phyloP scores from a whole-genome alignment of 2,329 filamentous ascomycete genomes.

The Fusarium chaquense region DNA sequence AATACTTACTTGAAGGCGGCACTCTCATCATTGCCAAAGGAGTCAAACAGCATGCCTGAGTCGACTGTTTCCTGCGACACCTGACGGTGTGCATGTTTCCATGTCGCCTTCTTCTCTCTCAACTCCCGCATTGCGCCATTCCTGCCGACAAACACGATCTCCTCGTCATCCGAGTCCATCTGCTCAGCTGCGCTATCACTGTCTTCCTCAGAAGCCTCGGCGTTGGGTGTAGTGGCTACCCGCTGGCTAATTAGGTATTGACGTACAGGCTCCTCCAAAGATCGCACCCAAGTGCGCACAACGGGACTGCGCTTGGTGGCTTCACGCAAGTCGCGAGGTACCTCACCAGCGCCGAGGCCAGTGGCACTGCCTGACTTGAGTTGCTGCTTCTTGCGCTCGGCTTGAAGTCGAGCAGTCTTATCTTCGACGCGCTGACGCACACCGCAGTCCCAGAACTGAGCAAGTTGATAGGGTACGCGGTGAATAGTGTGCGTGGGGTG shows the following conservation, averaged over 20 bases:
- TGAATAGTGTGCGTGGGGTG: conserved; percentile 83
- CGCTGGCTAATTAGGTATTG: conserved; percentile 73
- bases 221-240: conserved; percentile 13
- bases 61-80: conserved; percentile 70
- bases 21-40: conserved; percentile 77
- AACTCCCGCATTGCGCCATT: conserved; percentile 69
- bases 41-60: conserved; percentile 82
- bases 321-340: conserved; percentile 84
- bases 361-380: conserved; percentile 57
- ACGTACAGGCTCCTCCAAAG: conserved; percentile 86
- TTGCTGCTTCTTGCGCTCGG: conserved; percentile 61
- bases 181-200: conserved; percentile 53
- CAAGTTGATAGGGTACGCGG: conserved; percentile 88
- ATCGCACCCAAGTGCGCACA: conserved; percentile 82
- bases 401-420: conserved; percentile 56
- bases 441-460: conserved; percentile 81
- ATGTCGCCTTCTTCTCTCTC: conserved; percentile 53
- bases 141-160: conserved; percentile 88
- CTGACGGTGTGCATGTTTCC: conserved; percentile 65
- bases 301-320: conserved; percentile 84
- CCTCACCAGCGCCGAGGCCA: conserved; percentile 63
- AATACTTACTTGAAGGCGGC: conserved; percentile 82
- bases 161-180: conserved; percentile 74
- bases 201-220: conserved; percentile 33
- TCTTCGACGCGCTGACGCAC: conserved; percentile 64